Percentiles rank a stretch among this genome's conserved stretches.
These are phyloP conservation scores for Starmerella vaccinii DNA, from an alignment of 805 yeast genomes.

Conservation along the genomic window DNA sequence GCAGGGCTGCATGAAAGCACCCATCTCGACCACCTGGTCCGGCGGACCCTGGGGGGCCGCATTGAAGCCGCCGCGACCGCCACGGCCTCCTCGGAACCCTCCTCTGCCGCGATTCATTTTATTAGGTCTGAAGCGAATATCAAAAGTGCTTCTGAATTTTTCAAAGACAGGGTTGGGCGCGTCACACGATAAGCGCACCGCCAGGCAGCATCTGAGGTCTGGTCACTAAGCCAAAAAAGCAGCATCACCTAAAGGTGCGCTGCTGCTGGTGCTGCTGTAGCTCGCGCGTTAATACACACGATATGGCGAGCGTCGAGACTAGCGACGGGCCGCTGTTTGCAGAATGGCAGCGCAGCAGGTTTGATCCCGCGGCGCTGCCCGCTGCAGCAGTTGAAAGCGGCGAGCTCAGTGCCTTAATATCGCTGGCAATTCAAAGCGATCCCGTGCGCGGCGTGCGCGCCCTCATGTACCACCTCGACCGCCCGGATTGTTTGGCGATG, in stretches of 20 bases:
- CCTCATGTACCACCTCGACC: background rate
- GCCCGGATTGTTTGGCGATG: background rate
- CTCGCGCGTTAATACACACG: too few relatives aligned
- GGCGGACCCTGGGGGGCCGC: constrained; percentile 94
- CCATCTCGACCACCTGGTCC: constrained; percentile 91
- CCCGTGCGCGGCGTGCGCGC: background rate
- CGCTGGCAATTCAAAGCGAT: background rate
- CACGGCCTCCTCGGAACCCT: constrained; percentile 48
- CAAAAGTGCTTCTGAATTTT: constrained; percentile 1
- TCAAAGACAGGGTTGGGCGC: background rate
- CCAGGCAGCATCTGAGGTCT: too few relatives aligned
- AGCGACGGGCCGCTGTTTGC: background rate
- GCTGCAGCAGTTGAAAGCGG: background rate
- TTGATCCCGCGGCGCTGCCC: background rate
- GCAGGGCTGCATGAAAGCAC: constrained; percentile 79
- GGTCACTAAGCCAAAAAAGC: too few relatives aligned
- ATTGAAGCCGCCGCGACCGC: constrained; percentile 60
- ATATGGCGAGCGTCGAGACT: background rate
- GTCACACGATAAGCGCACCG: background rate
- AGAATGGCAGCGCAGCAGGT: background rate
- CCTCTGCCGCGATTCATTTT: constrained; percentile 58
- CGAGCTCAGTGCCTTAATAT: background rate
- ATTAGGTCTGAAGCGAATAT: background rate
- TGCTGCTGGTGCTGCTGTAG: too few relatives aligned
- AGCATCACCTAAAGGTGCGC: too few relatives aligned